Evolutionary conservation across 768 basidiomycete genomes (phyloP), one percentile per base, ranked within the genome.

Genomic region (Gloeostereum incarnatum): DNA sequence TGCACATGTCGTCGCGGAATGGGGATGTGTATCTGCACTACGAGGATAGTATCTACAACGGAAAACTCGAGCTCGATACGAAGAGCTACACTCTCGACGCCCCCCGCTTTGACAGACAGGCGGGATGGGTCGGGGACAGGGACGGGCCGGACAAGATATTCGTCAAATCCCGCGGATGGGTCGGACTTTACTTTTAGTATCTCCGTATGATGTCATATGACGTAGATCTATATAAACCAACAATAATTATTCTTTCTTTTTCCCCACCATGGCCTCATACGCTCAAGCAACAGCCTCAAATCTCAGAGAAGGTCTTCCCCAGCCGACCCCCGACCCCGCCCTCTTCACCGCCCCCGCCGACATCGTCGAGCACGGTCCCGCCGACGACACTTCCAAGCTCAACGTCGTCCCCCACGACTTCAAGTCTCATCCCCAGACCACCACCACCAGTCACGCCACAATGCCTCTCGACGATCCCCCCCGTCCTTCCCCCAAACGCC

Each of bases 271-370:
- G 81, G n/a, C n/a, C n/a, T 83, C 81, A 40, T 87, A 84, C 72
- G 83, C 84, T 17, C 61, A 71, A 22, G 72, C 80, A 50, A 72
- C 78, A 42, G 71, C 73, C 19, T 62, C 70, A 44, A 75, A 85
- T 58, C 68, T 66, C 5, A 69, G 68, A 27, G 36, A 36, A 44
- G 31, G 45, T 48, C 16, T 38, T 11, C 20, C 31, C 10, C 61
- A 80, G 68, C 81, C 85, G 9, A 71, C 69, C 27, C 69, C 86
- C 33, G 78, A 86, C 51, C 75, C 68, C 3, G 69, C 65, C 22
- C 65, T 88, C 16, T 63, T 81, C 42, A 78, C 73, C 52, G 78
- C 71, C 14, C 55, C 62, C 35, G n/a, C n/a, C n/a, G 56, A 62
- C 16, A 56, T 63, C 6, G 49, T 61, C 35, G 53, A 65, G n/a